Evolutionary conservation across 768 basidiomycete species (phyloP), one percentile per base, ranked within the genome.

Genomic region (Artomyces pyxidatus): DNA sequence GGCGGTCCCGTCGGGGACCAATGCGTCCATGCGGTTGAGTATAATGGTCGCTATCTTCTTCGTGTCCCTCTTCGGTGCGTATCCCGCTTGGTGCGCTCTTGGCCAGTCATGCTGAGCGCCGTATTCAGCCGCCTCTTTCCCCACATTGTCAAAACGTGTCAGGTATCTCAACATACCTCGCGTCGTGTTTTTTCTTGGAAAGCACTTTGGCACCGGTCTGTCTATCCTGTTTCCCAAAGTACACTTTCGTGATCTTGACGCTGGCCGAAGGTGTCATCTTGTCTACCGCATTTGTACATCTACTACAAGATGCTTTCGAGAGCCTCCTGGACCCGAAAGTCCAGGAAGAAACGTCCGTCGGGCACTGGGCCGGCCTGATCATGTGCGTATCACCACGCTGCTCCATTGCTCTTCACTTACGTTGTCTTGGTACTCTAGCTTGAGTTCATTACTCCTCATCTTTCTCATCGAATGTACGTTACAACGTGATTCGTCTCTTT

Each of bases 261-360:
- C n/a, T 49, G 77, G 2, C 4, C 16, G 38, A 17, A 57, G 87
- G 87, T 10, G 86, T 88, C 12, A 91, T 91, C 28, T 63, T 91
- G 4, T 80, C 88, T 3, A 91, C 88, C 0, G 88, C 86, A 0
- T 91, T 91, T 56, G 80, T 84, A 16, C 88, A 91, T 61, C 70
- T 91, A 8, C 69, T 91, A 11, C 83, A 86, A 54, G 87, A 89
- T 49, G 78, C 86, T 0, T 89, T 87, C 58, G 73, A 74, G 47
- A 73, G 77, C 0, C 69, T 90, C 2, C 68, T 68, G 37, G 67
- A 73, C 48, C 69, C 71, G 0, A 59, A 55, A 3, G 71, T 85
- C 14, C 71, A 70, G 44, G 60, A 63, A 45, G 61, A 63, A 37
- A 67, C 70, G 3, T 58, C 64, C 9, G 59, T 85, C 21, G 76